Conservation (phyloP, 768 basidiomycete genomes). For the Gyrodon lividus region DNA sequence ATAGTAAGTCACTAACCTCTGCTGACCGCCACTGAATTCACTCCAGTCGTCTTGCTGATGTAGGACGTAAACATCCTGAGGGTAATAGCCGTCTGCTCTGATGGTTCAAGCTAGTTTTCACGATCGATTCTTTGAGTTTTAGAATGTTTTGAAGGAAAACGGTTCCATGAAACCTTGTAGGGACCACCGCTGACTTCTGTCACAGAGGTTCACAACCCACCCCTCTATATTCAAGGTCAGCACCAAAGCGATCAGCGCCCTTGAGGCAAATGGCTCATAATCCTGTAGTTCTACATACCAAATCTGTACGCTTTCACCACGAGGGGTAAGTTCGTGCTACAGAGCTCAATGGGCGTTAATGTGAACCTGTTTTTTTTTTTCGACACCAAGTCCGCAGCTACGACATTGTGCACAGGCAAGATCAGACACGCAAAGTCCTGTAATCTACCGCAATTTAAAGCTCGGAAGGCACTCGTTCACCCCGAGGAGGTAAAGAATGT, state of each 20-base stretch:
- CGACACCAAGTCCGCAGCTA: too few species aligned
- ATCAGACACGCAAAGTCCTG: conserved; percentile 60
- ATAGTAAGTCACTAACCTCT: too few species aligned
- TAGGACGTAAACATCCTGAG: too few species aligned
- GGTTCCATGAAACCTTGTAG: background rate
- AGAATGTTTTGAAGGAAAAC: conserved; percentile 27
- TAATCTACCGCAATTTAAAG: conserved; percentile 63
- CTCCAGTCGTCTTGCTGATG: too few species aligned
- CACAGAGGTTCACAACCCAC: conserved; percentile 25
- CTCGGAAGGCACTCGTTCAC: conserved; percentile 54
- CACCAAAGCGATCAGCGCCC: too few species aligned
- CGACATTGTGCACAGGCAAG: too few species aligned
- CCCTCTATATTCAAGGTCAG: conserved; percentile 28
- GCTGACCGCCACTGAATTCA: too few species aligned
- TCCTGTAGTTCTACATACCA: conserved; percentile 23
- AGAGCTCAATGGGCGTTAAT: background rate
- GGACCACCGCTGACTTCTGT: conserved; percentile 1
- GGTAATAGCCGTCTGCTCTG: too few species aligned
- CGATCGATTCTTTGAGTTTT: conserved; percentile 28
- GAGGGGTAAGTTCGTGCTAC: conserved; percentile 11
- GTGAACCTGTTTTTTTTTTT: background rate
- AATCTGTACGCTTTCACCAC: conserved; percentile 21
- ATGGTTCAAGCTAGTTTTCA: conserved; percentile 18
- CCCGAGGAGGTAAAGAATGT: conserved; percentile 63
- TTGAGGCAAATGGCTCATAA: background rate